These are phyloP conservation scores for Cordyceps pruinosa DNA, from an alignment of 2,329 filamentous ascomycete species.

Conservation along the genomic window DNA sequence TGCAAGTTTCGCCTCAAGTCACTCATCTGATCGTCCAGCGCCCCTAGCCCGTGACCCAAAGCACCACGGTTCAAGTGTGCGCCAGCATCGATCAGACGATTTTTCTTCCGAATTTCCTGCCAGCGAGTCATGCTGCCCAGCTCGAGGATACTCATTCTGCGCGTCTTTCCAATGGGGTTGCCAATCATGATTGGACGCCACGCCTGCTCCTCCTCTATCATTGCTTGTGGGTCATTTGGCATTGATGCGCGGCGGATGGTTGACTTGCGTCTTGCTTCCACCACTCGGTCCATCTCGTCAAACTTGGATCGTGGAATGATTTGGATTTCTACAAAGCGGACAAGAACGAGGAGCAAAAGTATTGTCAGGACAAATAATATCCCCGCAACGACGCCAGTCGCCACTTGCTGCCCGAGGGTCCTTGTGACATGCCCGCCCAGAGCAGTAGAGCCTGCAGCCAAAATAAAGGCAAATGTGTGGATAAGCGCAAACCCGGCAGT, in stretches of 20 bases:
- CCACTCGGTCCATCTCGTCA: constrained; percentile 47
- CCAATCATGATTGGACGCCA: constrained; percentile 68
- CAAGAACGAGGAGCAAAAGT: constrained; percentile 53
- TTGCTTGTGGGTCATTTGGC: constrained; percentile 31
- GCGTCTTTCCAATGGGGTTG: constrained; percentile 60
- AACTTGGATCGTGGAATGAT: constrained; percentile 59
- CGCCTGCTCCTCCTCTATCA: constrained; percentile 46
- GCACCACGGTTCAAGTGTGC: constrained; percentile 31
- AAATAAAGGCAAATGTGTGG: constrained; percentile 62
- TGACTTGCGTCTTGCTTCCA: constrained; percentile 42
- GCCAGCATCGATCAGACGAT: constrained; percentile 46
- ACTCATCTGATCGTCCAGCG: constrained; percentile 31
- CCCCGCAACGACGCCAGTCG: constrained; percentile 61
- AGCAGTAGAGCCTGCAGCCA: constrained; percentile 61
- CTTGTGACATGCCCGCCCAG: constrained; percentile 62
- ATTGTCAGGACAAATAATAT: constrained; percentile 60
- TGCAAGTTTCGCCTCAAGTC: constrained; percentile 28
- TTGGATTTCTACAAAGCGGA: constrained; percentile 58
- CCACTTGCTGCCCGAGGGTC: constrained; percentile 57
- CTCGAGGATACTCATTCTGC: constrained; percentile 66
- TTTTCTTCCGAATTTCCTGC: constrained; percentile 62
- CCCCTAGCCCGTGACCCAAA: constrained; percentile 29
- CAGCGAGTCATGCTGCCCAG: constrained; percentile 61
- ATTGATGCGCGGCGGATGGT: constrained; percentile 37
- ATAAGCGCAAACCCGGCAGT: constrained; percentile 63